Base-by-base conservation (phyloP, 169 alveolate species). In the Plasmodium adleri region DNA sequence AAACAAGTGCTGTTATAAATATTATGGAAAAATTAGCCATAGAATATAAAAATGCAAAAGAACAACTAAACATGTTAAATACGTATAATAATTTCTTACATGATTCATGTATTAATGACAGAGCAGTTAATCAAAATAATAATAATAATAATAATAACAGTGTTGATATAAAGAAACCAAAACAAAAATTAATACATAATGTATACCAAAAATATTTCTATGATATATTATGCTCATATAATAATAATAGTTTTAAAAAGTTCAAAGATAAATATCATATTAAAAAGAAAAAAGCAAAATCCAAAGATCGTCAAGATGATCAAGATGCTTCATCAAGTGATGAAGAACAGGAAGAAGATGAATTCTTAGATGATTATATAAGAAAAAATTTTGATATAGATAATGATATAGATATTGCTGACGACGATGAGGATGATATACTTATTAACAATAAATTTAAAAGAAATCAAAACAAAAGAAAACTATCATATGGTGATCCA, bases 311-410 rank as follows among this genome's bases (percentile, higher is more conserved):
- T 39, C 63, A 28, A 15, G 89, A 66, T 47, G 78, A 64, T 10
- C 9, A 17, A 17, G 7, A 49, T 28, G 75, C 56, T 6, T 78
- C 80, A 66, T 67, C 74, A 3, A 54, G 52, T 15, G 89, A 78
- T 66, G 89, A 78, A 20, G 89, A 78, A 50, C 78, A 63, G 58
- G 89, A 78, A 59, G 89, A 78, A 64, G 89, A 78, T 70, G 71
- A 49, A 59, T 78, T 64, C 45, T 52, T 78, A 26, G 89, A 78
- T 66, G 72, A 78, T 1, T 78, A 20, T 71, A 78, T 78, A 15
- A 15, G 67, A n/a, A 78, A 78, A 45, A 63, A 78, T 78, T 78
- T 64, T 66, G 78, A 78, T 49, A 32, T 78, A 63, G 89, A 60
- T 58, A 64, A 64, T 26, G 70, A 78, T 58, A 24, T 78, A 20